Evolutionary conservation across 345 rosid species (phyloP).

Genomic region (Murraya paniculata): DNA sequence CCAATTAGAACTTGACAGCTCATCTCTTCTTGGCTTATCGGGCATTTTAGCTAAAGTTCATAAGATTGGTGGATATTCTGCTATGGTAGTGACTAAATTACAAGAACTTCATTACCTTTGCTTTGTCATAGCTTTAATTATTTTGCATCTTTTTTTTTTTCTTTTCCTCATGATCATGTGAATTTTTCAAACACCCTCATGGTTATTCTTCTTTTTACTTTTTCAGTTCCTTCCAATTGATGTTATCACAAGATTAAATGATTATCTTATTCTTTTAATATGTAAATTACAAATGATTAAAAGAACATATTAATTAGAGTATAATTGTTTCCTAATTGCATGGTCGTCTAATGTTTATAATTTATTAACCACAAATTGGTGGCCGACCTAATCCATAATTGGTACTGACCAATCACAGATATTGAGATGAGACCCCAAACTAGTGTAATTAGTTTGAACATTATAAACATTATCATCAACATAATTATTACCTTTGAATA

Average conservation of each 20-base stretch:
- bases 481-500: constrained; percentile 17
- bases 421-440: constrained; percentile 3
- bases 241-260: too few species aligned
- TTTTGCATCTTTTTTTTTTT: background rate
- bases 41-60: constrained; percentile 19
- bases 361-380: background rate
- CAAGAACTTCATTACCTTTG: constrained; percentile 22
- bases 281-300: background rate
- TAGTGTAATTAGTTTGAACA: constrained; percentile 3
- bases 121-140: constrained; percentile 5
- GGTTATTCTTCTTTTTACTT: constrained; percentile 21
- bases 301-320: background rate
- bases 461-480: constrained; percentile 11
- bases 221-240: background rate
- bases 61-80: constrained; percentile 25
- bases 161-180: constrained; percentile 28
- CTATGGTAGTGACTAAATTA: constrained; percentile 14
- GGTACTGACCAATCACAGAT: constrained; percentile 3
- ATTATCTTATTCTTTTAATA: background rate
- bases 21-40: constrained; percentile 22
- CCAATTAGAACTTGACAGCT: constrained; percentile 45
- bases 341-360: background rate
- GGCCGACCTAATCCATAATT: constrained; percentile 27
- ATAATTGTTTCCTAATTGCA: background rate
- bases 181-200: constrained; percentile 33